Percentiles rank a stretch among this genome's conserved stretches.
These are phyloP conservation scores for Tanacetum coccineum DNA, from an alignment of 129 eudicot genomes.

Conservation along the genomic window DNA sequence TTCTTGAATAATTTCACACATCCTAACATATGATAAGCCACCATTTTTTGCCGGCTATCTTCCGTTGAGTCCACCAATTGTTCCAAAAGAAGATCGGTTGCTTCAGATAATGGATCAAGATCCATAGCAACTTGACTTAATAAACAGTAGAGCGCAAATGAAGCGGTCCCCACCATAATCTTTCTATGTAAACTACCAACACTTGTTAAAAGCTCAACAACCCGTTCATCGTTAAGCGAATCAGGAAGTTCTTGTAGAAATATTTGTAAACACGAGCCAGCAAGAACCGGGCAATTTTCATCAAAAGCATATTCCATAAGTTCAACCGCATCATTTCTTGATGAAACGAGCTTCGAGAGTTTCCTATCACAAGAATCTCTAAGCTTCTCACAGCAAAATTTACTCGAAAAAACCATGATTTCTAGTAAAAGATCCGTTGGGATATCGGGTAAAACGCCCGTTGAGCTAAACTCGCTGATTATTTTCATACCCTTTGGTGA, in stretches of 20 bases:
- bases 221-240: conserved; percentile 52
- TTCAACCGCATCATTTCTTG: conserved; percentile 78
- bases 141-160: conserved; percentile 82
- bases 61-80: conserved; percentile 58
- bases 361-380: conserved; percentile 92
- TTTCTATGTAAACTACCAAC: conserved; percentile 49
- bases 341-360: conserved; percentile 66
- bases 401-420: conserved; percentile 82
- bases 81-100: conserved; percentile 51
- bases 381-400: conserved; percentile 82
- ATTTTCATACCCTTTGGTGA: conserved; percentile 74
- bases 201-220: conserved; percentile 55
- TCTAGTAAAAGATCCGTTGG: conserved; percentile 68
- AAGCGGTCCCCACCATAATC: conserved; percentile 70
- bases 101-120: conserved; percentile 67
- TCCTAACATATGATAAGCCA: conserved; percentile 77
- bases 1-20: conserved; percentile 69
- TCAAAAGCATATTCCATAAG: conserved; percentile 89
- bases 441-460: conserved; percentile 48
- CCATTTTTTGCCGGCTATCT: conserved; percentile 54
- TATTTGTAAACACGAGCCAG: conserved; percentile 88
- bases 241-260: conserved; percentile 85
- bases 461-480: conserved; percentile 60
- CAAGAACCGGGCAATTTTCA: conserved; percentile 76
- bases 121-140: conserved; percentile 77